phyloP scores from a whole-genome alignment of 257 asterid genomes.

The Asclepias syriaca region DNA sequence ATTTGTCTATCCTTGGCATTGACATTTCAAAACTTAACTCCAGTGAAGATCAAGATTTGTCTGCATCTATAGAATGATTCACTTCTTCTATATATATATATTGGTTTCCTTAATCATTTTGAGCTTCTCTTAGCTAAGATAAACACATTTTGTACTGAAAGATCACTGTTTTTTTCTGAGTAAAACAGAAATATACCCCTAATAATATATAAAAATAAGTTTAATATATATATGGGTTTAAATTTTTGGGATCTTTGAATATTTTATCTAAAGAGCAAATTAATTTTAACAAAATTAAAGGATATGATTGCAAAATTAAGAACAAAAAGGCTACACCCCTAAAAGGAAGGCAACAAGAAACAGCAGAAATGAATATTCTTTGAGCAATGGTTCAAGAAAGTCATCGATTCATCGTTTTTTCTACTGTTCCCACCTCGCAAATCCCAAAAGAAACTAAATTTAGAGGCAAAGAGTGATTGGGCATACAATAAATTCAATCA shows the following conservation, averaged over 20 bases:
- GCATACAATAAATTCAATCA: neutral
- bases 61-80: slow-evolving; percentile 15
- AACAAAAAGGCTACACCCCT: neutral
- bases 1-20: slow-evolving; percentile 48
- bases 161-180: neutral
- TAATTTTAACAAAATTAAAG: too few species aligned
- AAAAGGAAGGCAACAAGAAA: neutral
- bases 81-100: neutral
- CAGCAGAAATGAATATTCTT: slow-evolving; percentile 3
- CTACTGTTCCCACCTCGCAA: neutral
- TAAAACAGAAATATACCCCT: too few species aligned
- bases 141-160: neutral
- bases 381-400: neutral
- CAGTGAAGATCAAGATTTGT: slow-evolving; percentile 19
- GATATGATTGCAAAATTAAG: neutral
- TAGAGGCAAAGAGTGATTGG: neutral
- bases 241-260: too few species aligned
- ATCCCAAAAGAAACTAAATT: neutral
- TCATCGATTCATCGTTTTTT: neutral
- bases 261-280: too few species aligned
- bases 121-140: neutral
- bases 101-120: neutral
- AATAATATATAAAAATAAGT: too few species aligned
- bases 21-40: slow-evolving; percentile 21
- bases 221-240: too few species aligned